Base-by-base conservation (phyloP, 2,329 filamentous ascomycete species). In the Alternaria arbusti region DNA sequence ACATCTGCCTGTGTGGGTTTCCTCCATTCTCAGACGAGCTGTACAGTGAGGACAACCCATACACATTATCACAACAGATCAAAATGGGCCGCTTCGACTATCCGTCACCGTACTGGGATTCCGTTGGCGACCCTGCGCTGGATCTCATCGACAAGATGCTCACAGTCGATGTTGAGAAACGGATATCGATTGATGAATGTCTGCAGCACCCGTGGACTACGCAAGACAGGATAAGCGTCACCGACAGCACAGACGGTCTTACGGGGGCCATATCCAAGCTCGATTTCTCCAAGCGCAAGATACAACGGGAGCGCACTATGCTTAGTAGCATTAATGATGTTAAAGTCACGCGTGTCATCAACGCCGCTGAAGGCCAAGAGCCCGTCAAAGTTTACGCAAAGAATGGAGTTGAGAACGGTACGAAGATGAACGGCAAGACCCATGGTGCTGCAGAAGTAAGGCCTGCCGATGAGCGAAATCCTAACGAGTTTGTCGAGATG, bases 21-120 rank as follows among this genome's bases (percentile, higher is more conserved):
- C 96, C 95, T 5, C 96, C 96, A 0, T 99, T 99, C 81, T 97
- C 93, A 0, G 96, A 99, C 74, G 96, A 99, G 81, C 88, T 98
- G 0, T 92, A 90, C 81, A 90, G 89, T 1, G 82, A 78, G 36
- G 90, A 97, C 47, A 96, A 94, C 69, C 96, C 96, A 3, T 97
- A 93, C 77, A 93, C 87, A 0, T 85, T 98, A 47, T 91, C 91
- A 2, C 91, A 97, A 71, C 94, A 98, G 82, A 98, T 97, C 81
- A 94, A 91, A 79, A 87, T 88, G 79, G 96, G 93, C 15, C 87
- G 89, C 20, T 99, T 97, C 76, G 92, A 97, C 79, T 99, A 97
- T 75, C 95, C 96, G 1, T 96, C 93, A 2, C 96, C 96, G 0
- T 98, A 98, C 80, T 99, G 94, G 94, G 93, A 97, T 79, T 88